Percentiles rank a stretch among this genome's conserved stretches.
Conservation (phyloP, 2,329 filamentous ascomycete genomes). For the Ascochyta koolunga region DNA sequence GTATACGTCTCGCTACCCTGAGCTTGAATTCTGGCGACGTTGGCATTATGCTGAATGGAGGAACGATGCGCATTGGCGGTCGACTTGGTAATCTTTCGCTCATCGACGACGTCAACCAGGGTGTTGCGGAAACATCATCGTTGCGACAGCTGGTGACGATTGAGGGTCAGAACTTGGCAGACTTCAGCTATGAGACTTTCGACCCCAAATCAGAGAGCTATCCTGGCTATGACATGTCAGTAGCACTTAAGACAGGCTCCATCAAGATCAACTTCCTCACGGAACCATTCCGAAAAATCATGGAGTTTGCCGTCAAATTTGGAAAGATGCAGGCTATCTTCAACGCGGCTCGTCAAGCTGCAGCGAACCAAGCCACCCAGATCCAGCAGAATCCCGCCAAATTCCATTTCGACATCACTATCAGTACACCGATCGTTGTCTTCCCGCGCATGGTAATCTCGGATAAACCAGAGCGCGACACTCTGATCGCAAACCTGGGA, state of each 20-base stretch:
- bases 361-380: constrained; percentile 90
- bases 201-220: constrained; percentile 77
- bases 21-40: constrained; percentile 93
- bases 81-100: constrained; percentile 86
- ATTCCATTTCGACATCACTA: constrained; percentile 90
- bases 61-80: constrained; percentile 85
- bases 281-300: constrained; percentile 96
- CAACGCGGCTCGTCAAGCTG: constrained; percentile 93
- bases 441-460: constrained; percentile 82
- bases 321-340: constrained; percentile 99
- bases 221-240: constrained; percentile 91
- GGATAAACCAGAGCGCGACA: constrained; percentile 74
- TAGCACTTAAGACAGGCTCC: constrained; percentile 89
- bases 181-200: constrained; percentile 97
- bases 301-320: constrained; percentile 97
- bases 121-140: constrained; percentile 79
- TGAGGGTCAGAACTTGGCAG: constrained; percentile 91
- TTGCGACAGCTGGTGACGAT: constrained; percentile 90
- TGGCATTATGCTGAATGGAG: constrained; percentile 83
- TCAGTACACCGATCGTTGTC: constrained; percentile 94
- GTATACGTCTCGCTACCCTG: constrained; percentile 88
- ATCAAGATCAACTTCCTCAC: constrained; percentile 97
- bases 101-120: constrained; percentile 91
- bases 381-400: constrained; percentile 88
- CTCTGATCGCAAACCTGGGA: constrained; percentile 89